These are phyloP conservation scores for Colletotrichum tropicale DNA, from an alignment of 2,329 filamentous ascomycete genomes.

Conservation along the genomic window DNA sequence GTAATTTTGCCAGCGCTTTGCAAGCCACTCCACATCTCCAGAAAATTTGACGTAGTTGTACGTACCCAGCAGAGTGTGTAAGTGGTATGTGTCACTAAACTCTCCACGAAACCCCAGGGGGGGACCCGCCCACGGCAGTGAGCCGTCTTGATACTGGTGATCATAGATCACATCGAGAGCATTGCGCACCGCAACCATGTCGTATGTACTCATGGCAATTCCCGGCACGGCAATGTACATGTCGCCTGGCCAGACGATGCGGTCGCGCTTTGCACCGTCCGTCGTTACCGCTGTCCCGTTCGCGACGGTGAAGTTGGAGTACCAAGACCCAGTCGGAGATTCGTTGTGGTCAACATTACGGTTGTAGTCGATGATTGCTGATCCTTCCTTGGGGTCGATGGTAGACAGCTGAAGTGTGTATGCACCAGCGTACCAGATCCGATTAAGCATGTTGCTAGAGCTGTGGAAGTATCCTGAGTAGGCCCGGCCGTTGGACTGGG, in stretches of 20 bases:
- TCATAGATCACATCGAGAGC: conserved; percentile 47
- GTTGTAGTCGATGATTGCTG: conserved; percentile 38
- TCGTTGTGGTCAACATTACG: conserved; percentile 32
- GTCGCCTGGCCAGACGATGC: conserved; percentile 62
- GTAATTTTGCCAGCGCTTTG: conserved; percentile 49
- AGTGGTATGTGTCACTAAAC: conserved; percentile 60
- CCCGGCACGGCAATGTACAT: conserved; percentile 47
- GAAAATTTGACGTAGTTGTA: conserved; percentile 55
- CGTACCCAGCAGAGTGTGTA: conserved; percentile 57
- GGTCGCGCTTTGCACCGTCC: conserved; percentile 60
- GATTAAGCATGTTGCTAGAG: conserved; percentile 47
- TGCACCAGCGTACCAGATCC: conserved; percentile 48
- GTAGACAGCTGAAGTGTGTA: conserved; percentile 40
- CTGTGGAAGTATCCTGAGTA: conserved; percentile 51
- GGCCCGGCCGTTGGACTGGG: conserved; percentile 48
- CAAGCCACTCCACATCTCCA: conserved; percentile 46
- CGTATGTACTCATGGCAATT: conserved; percentile 20
- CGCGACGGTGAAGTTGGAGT: conserved; percentile 34
- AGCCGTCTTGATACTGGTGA: conserved; percentile 45
- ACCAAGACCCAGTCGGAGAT: conserved; percentile 35
- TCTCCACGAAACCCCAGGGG: conserved; percentile 40
- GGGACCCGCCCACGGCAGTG: conserved; percentile 53
- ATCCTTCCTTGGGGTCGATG: conserved; percentile 36
- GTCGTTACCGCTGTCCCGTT: conserved; percentile 36
- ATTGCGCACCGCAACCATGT: conserved; percentile 45